Evolutionary conservation across 805 yeast species (phyloP).

Genomic region (Yarrowia sp.): DNA sequence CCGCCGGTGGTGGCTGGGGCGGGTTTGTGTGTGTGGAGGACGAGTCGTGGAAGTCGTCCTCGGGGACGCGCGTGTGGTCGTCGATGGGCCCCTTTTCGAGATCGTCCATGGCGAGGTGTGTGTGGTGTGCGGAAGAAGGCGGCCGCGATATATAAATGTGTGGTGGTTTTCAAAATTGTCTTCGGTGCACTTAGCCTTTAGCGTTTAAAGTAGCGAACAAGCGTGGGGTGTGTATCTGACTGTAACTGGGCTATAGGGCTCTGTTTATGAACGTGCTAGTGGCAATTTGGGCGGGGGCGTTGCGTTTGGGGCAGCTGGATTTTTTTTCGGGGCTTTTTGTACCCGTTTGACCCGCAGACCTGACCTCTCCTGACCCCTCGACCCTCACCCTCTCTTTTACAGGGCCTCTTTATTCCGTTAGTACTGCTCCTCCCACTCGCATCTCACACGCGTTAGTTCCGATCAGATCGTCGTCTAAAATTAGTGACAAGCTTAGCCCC

Average conservation of each 20-base stretch:
- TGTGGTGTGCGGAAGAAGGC: neutral
- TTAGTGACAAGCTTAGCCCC: constrained; percentile 7
- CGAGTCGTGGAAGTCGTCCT: neutral
- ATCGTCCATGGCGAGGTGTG: neutral
- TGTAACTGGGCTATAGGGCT: too few relatives aligned
- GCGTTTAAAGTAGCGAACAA: constrained; percentile 1
- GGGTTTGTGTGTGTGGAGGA: constrained; percentile 7
- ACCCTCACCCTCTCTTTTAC: neutral
- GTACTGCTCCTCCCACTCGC: neutral
- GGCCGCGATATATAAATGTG: neutral
- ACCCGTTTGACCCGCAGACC: too few relatives aligned
- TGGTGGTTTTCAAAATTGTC: neutral
- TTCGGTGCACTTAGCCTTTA: neutral
- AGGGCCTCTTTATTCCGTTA: neutral
- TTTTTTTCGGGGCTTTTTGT: neutral
- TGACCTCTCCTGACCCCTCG: too few relatives aligned
- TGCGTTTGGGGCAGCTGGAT: neutral
- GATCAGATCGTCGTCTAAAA: constrained; percentile 21
- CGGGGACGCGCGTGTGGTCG: too few relatives aligned
- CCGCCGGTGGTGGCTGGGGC: constrained; percentile 23
- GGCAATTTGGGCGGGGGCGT: too few relatives aligned
- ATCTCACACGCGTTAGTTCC: constrained; percentile 13
- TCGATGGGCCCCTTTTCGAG: constrained; percentile 15
- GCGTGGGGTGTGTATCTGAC: constrained; percentile 1
- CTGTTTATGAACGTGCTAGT: too few relatives aligned